Percentiles rank a stretch among this genome's conserved stretches.
Conservation (phyloP, 1,139 yeast species). For the Candida albicans region DNA sequence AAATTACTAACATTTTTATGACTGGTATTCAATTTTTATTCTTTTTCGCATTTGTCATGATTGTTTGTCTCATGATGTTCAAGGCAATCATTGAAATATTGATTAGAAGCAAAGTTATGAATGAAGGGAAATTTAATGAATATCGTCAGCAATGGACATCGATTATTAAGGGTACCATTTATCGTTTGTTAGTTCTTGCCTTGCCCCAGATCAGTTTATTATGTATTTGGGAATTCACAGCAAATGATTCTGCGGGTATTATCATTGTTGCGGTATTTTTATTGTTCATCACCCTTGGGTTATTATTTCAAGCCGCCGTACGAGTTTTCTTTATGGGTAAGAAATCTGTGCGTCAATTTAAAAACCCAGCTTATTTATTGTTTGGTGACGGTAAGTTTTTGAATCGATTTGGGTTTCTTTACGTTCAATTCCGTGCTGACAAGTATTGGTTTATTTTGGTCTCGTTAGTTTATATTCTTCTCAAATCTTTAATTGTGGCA, state of each 20-base stretch:
- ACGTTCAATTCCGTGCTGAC: slow-evolving; percentile 88
- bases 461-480: slow-evolving; percentile 60
- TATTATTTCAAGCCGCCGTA: slow-evolving; percentile 71
- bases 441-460: slow-evolving; percentile 79
- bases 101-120: slow-evolving; percentile 59
- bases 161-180: slow-evolving; percentile 83
- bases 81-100: slow-evolving; percentile 75
- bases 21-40: slow-evolving; percentile 84
- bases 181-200: slow-evolving; percentile 76
- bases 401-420: slow-evolving; percentile 88
- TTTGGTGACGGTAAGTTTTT: slow-evolving; percentile 81
- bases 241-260: slow-evolving; percentile 80
- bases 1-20: slow-evolving; percentile 79
- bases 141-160: slow-evolving; percentile 80
- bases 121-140: slow-evolving; percentile 66
- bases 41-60: slow-evolving; percentile 72
- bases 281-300: slow-evolving; percentile 53
- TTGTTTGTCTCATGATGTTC: slow-evolving; percentile 63
- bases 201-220: slow-evolving; percentile 83
- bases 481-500: slow-evolving; percentile 84
- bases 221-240: slow-evolving; percentile 87
- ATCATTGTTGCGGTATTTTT: slow-evolving; percentile 76
- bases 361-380: slow-evolving; percentile 89
- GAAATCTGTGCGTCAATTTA: slow-evolving; percentile 67
- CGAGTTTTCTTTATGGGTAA: slow-evolving; percentile 73